A percentile compares a stretch with the other conserved stretches of the same genome.
phyloP scores from a whole-genome alignment of 257 asterid species.

The Gardenia jasminoides region DNA sequence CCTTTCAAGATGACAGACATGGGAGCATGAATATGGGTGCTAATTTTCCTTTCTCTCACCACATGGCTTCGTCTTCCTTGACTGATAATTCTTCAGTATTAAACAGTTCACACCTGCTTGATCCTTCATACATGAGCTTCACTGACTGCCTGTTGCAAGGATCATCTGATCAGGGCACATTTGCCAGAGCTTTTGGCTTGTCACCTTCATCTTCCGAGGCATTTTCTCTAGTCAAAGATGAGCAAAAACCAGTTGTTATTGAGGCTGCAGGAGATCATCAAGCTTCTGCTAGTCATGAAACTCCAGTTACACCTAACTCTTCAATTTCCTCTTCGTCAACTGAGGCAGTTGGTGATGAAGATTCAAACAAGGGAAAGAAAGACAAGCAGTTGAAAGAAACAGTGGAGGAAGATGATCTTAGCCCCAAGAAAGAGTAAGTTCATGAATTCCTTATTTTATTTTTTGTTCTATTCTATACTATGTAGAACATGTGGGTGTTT shows the following conservation, averaged over 20 bases:
- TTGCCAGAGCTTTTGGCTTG: conserved; percentile 34
- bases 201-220: conserved; percentile 28
- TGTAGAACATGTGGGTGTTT: not conserved
- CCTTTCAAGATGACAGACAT: conserved; percentile 41
- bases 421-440: conserved; percentile 57
- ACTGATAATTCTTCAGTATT: conserved; percentile 21
- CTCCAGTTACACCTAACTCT: conserved; percentile 58
- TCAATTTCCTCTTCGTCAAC: conserved; percentile 55
- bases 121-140: conserved; percentile 47
- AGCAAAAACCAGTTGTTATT: conserved; percentile 21
- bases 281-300: conserved; percentile 23
- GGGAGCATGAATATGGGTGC: conserved; percentile 14
- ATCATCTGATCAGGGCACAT: conserved; percentile 29
- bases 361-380: conserved; percentile 24
- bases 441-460: not conserved
- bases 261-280: conserved; percentile 11
- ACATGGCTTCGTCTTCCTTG: conserved; percentile 22
- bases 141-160: conserved; percentile 42
- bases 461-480: not conserved
- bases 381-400: conserved; percentile 30
- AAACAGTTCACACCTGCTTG: conserved; percentile 43
- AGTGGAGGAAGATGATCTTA: conserved; percentile 32
- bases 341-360: conserved; percentile 48
- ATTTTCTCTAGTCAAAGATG: conserved; percentile 30
- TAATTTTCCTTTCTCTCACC: conserved; percentile 22